phyloP scores from a whole-genome alignment of 2,329 filamentous ascomycete species.

The Alternaria rosae region DNA sequence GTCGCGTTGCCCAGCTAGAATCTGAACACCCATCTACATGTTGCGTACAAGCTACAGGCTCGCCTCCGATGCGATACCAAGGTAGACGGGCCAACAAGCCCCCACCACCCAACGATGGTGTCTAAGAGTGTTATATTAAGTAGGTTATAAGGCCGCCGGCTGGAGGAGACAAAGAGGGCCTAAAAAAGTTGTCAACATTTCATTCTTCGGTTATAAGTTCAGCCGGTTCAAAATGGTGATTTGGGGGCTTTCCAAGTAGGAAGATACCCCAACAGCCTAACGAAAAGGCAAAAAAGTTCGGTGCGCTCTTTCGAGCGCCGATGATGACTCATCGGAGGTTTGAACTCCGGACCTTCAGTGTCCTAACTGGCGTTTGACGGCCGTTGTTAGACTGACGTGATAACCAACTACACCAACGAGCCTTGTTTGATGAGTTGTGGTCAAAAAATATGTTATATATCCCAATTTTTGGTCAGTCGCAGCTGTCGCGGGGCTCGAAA shows the following conservation, averaged over 20 bases:
- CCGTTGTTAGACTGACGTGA: slow-evolving; percentile 56
- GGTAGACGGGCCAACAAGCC: background rate
- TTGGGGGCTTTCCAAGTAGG: background rate
- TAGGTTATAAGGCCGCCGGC: background rate
- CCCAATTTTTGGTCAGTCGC: too few relatives aligned
- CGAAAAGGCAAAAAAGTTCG: background rate
- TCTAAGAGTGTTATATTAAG: too few relatives aligned
- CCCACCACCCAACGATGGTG: background rate
- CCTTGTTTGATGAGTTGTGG: slow-evolving; percentile 13
- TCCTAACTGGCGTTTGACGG: background rate
- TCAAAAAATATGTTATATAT: background rate
- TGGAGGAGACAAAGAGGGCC: background rate
- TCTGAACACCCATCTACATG: background rate
- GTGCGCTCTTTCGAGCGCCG: background rate
- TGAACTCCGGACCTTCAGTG: slow-evolving; percentile 22
- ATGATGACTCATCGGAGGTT: slow-evolving; percentile 18
- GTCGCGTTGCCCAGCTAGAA: background rate
- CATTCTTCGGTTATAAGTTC: background rate
- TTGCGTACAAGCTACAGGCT: background rate
- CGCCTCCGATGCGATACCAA: background rate
- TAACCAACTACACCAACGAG: slow-evolving; percentile 57
- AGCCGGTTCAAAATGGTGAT: background rate
- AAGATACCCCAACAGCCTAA: background rate
- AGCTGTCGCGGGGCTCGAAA: background rate
- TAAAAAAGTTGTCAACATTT: background rate